phyloP scores from a whole-genome alignment of 805 yeast species.

The Saccharomycopsis vini region DNA sequence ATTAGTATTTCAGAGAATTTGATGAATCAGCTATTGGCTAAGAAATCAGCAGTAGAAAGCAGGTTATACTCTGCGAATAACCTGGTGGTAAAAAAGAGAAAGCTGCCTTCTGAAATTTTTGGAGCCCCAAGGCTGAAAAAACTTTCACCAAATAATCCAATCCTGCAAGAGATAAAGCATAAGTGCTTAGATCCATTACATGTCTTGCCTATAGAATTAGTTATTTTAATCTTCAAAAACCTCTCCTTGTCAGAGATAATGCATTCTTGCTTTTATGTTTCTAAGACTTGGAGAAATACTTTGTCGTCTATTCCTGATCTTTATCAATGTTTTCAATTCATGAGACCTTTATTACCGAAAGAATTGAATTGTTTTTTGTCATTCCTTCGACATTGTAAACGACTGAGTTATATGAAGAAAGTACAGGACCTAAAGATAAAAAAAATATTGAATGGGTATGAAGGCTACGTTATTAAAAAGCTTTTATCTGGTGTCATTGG shows the following conservation, averaged over 20 bases:
- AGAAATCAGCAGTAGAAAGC: not conserved
- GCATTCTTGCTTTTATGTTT: slow-evolving; percentile 3
- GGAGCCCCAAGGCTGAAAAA: not conserved
- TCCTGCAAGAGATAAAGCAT: not conserved
- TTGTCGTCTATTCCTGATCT: slow-evolving; percentile 10
- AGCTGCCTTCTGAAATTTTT: not conserved
- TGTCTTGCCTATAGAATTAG: slow-evolving; percentile 9
- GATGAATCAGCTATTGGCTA: slow-evolving; percentile 1
- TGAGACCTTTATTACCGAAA: slow-evolving; percentile 1
- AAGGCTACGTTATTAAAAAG: slow-evolving; percentile 7
- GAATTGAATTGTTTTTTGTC: slow-evolving; percentile 4
- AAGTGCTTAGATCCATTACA: slow-evolving; percentile 2
- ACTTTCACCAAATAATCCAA: not conserved
- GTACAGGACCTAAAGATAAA: slow-evolving; percentile 2
- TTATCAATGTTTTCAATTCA: slow-evolving; percentile 4
- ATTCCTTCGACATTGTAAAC: slow-evolving; percentile 2
- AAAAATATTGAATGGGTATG: slow-evolving; percentile 2
- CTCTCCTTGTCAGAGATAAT: slow-evolving; percentile 6
- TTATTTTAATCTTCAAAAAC: slow-evolving; percentile 7
- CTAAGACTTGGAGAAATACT: slow-evolving; percentile 8
- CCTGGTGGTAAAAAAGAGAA: not conserved
- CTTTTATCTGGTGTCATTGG: not conserved
- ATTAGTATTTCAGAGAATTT: slow-evolving; percentile 8
- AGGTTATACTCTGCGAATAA: not conserved
- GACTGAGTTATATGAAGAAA: not conserved